A percentile compares a stretch with the other conserved stretches of the same genome.
These are phyloP conservation scores for Termitomyces sp. DNA, from an alignment of 768 basidiomycete species.

Conservation along the genomic window DNA sequence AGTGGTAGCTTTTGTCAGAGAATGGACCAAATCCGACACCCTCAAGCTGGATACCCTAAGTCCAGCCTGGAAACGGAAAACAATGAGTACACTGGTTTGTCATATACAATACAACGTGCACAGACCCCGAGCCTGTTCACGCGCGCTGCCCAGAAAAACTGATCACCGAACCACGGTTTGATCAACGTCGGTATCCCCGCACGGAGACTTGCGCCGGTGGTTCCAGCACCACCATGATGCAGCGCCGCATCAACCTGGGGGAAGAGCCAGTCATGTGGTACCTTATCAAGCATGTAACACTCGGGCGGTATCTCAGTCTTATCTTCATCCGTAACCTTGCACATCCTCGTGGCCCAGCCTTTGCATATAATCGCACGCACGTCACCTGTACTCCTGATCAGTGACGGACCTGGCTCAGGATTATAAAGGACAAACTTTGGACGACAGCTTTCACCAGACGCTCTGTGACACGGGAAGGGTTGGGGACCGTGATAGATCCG, in stretches of 20 bases:
- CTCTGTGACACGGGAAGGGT: constrained; percentile 47
- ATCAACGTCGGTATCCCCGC: constrained; percentile 64
- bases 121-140: constrained; percentile 57
- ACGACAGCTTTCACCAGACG: constrained; percentile 55
- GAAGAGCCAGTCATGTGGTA: constrained; percentile 67
- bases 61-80: constrained; percentile 32
- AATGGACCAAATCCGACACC: constrained; percentile 43
- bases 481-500: constrained; percentile 62
- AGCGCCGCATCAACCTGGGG: constrained; percentile 54
- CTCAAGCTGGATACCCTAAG: constrained; percentile 42
- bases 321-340: constrained; percentile 23
- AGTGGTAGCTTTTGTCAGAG: constrained; percentile 49
- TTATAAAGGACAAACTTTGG: constrained; percentile 35
- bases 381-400: constrained; percentile 31
- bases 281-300: constrained; percentile 52
- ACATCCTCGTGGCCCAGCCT: constrained; percentile 61
- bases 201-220: constrained; percentile 61
- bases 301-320: constrained; percentile 44
- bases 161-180: constrained; percentile 69
- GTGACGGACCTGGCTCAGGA: neutral
- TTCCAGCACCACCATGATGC: constrained; percentile 70
- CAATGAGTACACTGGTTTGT: neutral
- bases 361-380: constrained; percentile 65
- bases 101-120: neutral
- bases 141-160: constrained; percentile 61